Evolutionary conservation across 2,329 filamentous ascomycete genomes (phyloP), one percentile per base, ranked within the genome.

Genomic region (Neonectria neomacrospora): DNA sequence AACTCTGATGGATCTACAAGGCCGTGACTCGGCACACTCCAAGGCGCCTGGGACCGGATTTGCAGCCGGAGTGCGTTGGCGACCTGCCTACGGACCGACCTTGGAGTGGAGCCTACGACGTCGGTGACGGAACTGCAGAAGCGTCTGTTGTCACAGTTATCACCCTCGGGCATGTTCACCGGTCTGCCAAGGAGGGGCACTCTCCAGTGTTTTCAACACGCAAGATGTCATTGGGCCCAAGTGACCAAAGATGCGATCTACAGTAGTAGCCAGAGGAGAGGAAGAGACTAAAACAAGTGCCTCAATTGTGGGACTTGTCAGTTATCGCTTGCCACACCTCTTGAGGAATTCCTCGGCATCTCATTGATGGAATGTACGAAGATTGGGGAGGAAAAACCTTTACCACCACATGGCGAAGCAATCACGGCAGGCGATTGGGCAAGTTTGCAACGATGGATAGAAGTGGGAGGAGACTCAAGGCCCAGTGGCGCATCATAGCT

Each of bases 51-150:
- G 18, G 30, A 39, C 32, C 39, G 18, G 47, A 62, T 18, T 54
- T 67, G 61, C 47, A 54, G 56, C 53, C 18, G 39, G 47, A 53
- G 47, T 37, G 54, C 55, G 47, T 45, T 41, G n/a, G 50, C 54
- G 34, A 55, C 22, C 39, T 61, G 44, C 44, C 23, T 30, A 3
- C 5, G 26, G 34, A 23, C 55, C 60, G 64, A 54, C 50, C 45
- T 44, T 50, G 61, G 63, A 56, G 68, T 62, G 66, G 66, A 61
- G 57, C 45, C 47, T 20, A 53, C 50, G 12, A 47, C 26, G 30
- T 71, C 66, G 66, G 69, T 66, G 63, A 67, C 67, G 55, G 69
- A 67, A 63, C 66, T 62, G 50, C 62, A 34, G 53, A 62, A 66
- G 61, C 54, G 54, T 28, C 45, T 62, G 58, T 34, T 30, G 50